A percentile compares a stretch with the other conserved stretches of the same genome.
Conservation (phyloP, 331 rosid species). For the Arachis monticola region DNA sequence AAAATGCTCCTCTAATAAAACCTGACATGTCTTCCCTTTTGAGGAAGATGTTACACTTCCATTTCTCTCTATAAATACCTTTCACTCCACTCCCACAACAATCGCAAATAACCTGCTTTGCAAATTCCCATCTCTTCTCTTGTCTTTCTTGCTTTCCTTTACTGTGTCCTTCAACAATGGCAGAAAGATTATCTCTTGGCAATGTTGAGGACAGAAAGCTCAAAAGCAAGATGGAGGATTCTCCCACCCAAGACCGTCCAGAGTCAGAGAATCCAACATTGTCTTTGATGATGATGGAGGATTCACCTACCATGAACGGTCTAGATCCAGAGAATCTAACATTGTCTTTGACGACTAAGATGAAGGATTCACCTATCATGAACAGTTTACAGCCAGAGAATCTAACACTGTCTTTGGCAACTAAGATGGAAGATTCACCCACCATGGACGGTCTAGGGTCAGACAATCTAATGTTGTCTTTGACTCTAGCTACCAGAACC, state of each 20-base stretch:
- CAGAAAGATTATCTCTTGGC: background rate
- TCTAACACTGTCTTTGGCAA: background rate
- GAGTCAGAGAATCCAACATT: background rate
- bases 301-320: too few relatives aligned
- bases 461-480: too few relatives aligned
- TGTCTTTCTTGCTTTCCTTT: background rate
- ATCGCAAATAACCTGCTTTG: background rate
- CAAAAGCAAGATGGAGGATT: slow-evolving; percentile 12
- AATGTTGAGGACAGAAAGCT: background rate
- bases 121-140: background rate
- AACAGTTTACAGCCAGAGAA: too few relatives aligned
- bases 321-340: too few relatives aligned
- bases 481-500: background rate
- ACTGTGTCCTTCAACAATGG: background rate
- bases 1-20: background rate
- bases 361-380: too few relatives aligned
- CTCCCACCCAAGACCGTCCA: background rate
- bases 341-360: background rate
- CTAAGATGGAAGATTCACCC: too few relatives aligned
- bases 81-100: background rate
- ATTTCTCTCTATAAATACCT: slow-evolving; percentile 18
- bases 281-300: too few relatives aligned
- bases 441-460: too few relatives aligned
- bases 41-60: background rate
- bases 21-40: slow-evolving; percentile 6